Evolutionary conservation across 192 early-diverging fungal genomes (phyloP).

Genomic region (Linnemannia zychae): DNA sequence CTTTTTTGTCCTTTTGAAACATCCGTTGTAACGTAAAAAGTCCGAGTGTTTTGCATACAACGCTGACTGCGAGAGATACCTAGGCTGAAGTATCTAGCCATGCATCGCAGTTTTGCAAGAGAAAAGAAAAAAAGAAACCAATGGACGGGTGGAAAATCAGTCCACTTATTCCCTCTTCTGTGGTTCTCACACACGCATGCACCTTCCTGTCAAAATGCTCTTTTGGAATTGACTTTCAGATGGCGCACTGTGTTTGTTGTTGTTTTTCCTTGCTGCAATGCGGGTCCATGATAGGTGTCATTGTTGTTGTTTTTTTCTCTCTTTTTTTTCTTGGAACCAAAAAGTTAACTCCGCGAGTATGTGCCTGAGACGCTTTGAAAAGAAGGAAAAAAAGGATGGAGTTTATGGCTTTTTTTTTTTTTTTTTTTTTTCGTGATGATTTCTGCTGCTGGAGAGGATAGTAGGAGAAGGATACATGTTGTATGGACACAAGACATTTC

Average conservation of each 20-base stretch:
- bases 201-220: neutral
- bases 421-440: constrained; percentile 10
- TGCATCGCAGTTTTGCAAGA: too few species aligned
- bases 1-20: neutral
- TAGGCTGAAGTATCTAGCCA: too few species aligned
- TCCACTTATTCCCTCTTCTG: neutral
- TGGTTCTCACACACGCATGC: neutral
- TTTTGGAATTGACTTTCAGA: neutral
- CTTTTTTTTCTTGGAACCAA: neutral
- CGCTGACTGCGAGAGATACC: too few species aligned
- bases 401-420: too few species aligned
- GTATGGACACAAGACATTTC: too few species aligned
- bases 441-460: too few species aligned
- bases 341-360: neutral
- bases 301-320: neutral
- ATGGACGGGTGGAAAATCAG: neutral
- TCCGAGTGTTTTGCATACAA: too few species aligned
- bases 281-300: neutral
- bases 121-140: neutral
- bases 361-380: neutral
- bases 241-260: neutral
- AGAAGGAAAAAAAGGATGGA: neutral
- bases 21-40: too few species aligned
- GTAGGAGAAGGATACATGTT: too few species aligned
- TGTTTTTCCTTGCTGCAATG: neutral